Evolutionary conservation across 352 stramenopile genomes (phyloP).

Genomic region (Phytophthora constricta): DNA sequence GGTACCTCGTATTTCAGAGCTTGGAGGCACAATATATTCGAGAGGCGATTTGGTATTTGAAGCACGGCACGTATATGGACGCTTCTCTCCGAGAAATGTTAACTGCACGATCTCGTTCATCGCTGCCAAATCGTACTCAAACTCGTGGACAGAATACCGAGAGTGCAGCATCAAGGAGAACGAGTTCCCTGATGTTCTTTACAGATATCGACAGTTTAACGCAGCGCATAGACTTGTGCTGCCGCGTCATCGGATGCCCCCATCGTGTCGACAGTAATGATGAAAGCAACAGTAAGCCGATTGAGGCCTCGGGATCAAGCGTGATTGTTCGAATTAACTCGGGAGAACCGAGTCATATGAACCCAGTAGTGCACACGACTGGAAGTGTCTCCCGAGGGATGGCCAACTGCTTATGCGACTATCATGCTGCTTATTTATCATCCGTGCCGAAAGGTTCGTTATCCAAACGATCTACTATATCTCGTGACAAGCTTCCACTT

Average conservation of each 20-base stretch:
- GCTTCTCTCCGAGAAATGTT: constrained; percentile 39
- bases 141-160: background rate
- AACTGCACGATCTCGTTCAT: constrained; percentile 1
- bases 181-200: constrained; percentile 45
- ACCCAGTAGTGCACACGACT: constrained; percentile 12
- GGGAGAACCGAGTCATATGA: constrained; percentile 20
- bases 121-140: constrained; percentile 3
- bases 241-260: constrained; percentile 58
- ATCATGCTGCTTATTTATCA: constrained; percentile 36
- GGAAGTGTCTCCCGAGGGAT: constrained; percentile 15
- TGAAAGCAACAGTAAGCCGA: constrained; percentile 14
- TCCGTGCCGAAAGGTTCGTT: constrained; percentile 33
- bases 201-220: constrained; percentile 45
- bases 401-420: constrained; percentile 37
- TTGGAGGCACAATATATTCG: constrained; percentile 65
- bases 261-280: constrained; percentile 22
- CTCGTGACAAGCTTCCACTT: constrained; percentile 34
- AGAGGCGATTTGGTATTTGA: constrained; percentile 72
- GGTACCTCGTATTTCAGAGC: constrained; percentile 63
- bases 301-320: constrained; percentile 32
- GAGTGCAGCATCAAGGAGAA: constrained; percentile 8
- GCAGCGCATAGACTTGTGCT: constrained; percentile 54
- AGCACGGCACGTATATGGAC: constrained; percentile 54
- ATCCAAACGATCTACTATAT: constrained; percentile 38
- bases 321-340: constrained; percentile 28